Conservation (phyloP, 345 rosid species). For the Cardamine resedifolia region DNA sequence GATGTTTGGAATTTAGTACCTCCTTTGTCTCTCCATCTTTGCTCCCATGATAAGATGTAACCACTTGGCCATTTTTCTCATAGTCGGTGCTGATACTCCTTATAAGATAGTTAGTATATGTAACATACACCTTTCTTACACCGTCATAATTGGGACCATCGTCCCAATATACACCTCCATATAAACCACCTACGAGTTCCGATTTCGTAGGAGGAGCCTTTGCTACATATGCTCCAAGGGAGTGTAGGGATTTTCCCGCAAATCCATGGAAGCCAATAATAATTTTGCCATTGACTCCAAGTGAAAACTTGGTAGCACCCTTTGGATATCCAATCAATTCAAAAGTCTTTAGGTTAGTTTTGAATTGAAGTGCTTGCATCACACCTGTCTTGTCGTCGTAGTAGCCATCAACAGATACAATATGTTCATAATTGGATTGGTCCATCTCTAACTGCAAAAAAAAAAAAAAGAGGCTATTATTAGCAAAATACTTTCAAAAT, state of each 20-base stretch:
- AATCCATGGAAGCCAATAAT: slow-evolving; percentile 16
- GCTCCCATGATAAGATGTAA: too few species aligned
- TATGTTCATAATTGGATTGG: not conserved
- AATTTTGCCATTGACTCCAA: not conserved
- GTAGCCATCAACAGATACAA: slow-evolving; percentile 18
- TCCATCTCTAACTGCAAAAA: slow-evolving; percentile 27
- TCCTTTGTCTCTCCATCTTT: too few species aligned
- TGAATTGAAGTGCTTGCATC: slow-evolving; percentile 24
- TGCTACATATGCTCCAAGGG: slow-evolving; percentile 22
- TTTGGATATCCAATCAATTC: slow-evolving; percentile 30
- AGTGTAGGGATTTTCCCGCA: not conserved
- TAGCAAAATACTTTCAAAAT: too few species aligned
- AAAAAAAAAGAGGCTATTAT: too few species aligned
- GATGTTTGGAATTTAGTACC: too few species aligned
- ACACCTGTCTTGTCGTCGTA: not conserved
- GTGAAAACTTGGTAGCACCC: slow-evolving; percentile 21
- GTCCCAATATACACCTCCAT: slow-evolving; percentile 3
- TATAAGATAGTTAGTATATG: too few species aligned
- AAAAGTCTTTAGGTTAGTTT: not conserved
- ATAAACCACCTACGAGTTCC: slow-evolving; percentile 26
- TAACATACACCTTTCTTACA: slow-evolving; percentile 13
- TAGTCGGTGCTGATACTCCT: too few species aligned
- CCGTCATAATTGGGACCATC: slow-evolving; percentile 30
- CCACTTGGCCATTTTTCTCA: too few species aligned
- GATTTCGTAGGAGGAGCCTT: slow-evolving; percentile 15